Base-by-base conservation (phyloP, 352 stramenopile genomes). In the Globisporangium canariense region DNA sequence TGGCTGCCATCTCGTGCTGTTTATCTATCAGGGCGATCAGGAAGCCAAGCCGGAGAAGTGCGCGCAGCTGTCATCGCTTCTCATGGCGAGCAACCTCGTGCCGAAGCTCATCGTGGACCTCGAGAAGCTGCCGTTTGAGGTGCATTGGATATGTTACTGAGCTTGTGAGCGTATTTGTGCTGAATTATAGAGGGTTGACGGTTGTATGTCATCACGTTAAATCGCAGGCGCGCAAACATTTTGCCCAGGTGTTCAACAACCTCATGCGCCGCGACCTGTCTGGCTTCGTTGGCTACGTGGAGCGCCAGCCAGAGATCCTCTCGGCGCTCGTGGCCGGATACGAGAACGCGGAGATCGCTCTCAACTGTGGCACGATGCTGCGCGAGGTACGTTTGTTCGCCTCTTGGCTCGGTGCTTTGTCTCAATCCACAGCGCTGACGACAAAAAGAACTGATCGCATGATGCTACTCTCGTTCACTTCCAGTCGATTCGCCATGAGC, bases 281-380 rank as follows among this genome's bases (percentile, higher is more conserved):
- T 22, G 79, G 81, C 20, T 97, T 97, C 63, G 85, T 93, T 0
- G 75, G 64, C 30, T 97, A 97, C 67, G 79, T 97, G 22, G 77
- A 86, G 57, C 70, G 75, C 30, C 76, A 96, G 58, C 76, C 85
- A 13, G 62, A 80, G 36, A 83, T 96, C 28, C 72, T 97, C 9
- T 92, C 82, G 60, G 75, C 75, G n/a, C 80, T 96, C 52, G 77
- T 96, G 11, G 73, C 68, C 0, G 89, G 88, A 9, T 97, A 97
- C 68, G 85, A 93, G 54, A 90, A 96, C 64, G 55, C 86, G 1
- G 88, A 97, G 20, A 91, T 96, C 65, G 90, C 88, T 49, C 76
- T 97, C 34, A 94, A 93, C 69, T 97, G 88, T 62, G 90, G 89
- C 61, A 86, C 85, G 16, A 97, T 97, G 90, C 68, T 97, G 25